Conservation (phyloP, 2,329 filamentous ascomycete species). For the Furcasterigmium furcatum region DNA sequence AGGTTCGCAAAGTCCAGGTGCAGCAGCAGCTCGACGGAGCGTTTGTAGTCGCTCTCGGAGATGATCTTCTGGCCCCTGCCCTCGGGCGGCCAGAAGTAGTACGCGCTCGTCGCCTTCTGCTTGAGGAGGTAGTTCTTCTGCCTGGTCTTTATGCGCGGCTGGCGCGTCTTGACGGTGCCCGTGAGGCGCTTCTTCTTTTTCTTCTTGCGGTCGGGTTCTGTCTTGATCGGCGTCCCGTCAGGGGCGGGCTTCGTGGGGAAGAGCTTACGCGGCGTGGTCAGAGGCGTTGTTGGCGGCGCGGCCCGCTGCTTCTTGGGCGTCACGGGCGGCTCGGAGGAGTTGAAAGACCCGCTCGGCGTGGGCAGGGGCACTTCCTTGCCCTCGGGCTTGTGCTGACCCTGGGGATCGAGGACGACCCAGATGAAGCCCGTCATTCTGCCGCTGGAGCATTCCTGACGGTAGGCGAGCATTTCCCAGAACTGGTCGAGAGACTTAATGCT, state of each 20-base stretch:
- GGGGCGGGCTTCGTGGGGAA: conserved; percentile 14
- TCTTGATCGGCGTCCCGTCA: conserved; percentile 18
- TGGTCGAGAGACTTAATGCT: conserved; percentile 80
- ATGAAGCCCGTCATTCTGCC: conserved; percentile 91
- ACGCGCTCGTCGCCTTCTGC: conserved; percentile 49
- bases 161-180: conserved; percentile 60
- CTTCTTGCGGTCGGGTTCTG: conserved; percentile 31
- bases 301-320: conserved; percentile 28
- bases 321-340: conserved; percentile 12
- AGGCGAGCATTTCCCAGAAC: conserved; percentile 99
- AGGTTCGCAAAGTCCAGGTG: conserved; percentile 70
- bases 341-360: conserved; percentile 24
- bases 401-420: conserved; percentile 80
- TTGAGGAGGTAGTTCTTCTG: conserved; percentile 47
- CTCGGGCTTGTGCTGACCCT: conserved; percentile 9
- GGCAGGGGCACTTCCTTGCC: conserved; percentile 12
- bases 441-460: conserved; percentile 90
- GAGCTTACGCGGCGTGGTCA: conserved; percentile 27
- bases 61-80: conserved; percentile 64
- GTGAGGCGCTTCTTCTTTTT: conserved; percentile 46
- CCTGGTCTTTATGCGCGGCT: conserved; percentile 62
- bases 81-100: conserved; percentile 62
- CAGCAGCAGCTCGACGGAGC: conserved; percentile 66
- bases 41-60: conserved; percentile 61
- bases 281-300: conserved; percentile 20